Evolutionary conservation across 1,284 basidiomycete genomes (phyloP).

Genomic region (Mycosarcoma maydis): DNA sequence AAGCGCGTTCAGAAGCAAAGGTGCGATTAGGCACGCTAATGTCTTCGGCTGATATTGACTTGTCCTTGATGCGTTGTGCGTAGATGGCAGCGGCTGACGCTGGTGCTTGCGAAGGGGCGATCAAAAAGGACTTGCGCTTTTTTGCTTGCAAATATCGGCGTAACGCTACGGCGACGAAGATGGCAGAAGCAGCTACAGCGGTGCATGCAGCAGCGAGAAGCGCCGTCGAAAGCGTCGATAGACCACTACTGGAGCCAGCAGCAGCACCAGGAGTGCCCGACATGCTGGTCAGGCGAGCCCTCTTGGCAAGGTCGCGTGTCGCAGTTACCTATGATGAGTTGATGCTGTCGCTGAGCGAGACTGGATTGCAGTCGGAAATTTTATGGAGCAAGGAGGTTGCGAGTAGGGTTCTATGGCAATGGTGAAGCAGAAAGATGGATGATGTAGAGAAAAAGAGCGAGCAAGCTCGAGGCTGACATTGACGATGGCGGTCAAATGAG

Average conservation of each 20-base stretch:
- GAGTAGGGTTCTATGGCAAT: too few species aligned
- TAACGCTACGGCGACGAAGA: constrained; percentile 37
- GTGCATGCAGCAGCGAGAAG: constrained; percentile 43
- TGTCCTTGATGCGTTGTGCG: constrained; percentile 23
- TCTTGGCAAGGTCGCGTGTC: constrained; percentile 6
- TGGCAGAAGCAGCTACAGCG: constrained; percentile 29
- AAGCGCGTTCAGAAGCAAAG: constrained; percentile 33
- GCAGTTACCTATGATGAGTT: too few species aligned
- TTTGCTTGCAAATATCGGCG: constrained; percentile 32
- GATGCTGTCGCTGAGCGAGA: too few species aligned
- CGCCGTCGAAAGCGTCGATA: constrained; percentile 40
- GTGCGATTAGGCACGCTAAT: constrained; percentile 31
- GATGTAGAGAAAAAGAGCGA: constrained; percentile 1
- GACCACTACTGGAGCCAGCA: constrained; percentile 12
- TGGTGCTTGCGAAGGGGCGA: constrained; percentile 10
- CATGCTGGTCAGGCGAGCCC: constrained; percentile 17
- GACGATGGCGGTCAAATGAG: not conserved
- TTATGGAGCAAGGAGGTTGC: too few species aligned
- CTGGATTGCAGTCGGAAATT: too few species aligned
- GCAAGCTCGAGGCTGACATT: not conserved
- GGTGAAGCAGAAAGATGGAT: not conserved
- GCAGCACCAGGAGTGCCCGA: constrained; percentile 32
- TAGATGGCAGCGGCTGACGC: constrained; percentile 25
- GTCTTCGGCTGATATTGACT: constrained; percentile 36
- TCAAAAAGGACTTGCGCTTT: constrained; percentile 19